phyloP scores from a whole-genome alignment of 75 land plant genomes.

The Selaginella moellendorffii region DNA sequence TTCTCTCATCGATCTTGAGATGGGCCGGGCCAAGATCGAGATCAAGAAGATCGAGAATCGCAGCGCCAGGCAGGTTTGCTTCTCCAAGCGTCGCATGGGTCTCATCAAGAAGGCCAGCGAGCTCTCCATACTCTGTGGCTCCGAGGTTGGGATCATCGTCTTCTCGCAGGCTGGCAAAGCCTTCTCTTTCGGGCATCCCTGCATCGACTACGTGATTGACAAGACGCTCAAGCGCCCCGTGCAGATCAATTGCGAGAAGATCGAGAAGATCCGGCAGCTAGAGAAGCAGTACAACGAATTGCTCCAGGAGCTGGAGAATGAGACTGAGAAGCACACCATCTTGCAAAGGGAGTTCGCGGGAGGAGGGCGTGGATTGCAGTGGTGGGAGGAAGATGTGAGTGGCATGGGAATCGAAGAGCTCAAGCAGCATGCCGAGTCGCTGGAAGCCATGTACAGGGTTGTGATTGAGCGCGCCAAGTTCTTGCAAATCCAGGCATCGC shows the following conservation, averaged over 20 bases:
- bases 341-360: not conserved
- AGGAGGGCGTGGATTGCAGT: constrained; percentile 1
- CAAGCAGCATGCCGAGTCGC: constrained; percentile 12
- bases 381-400: constrained; percentile 11
- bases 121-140: too few relatives aligned
- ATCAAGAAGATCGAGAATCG: too few relatives aligned
- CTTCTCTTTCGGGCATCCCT: too few relatives aligned
- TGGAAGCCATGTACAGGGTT: constrained; percentile 6
- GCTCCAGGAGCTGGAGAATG: constrained; percentile 17
- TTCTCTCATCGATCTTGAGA: too few relatives aligned
- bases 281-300: too few relatives aligned
- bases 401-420: constrained; percentile 9
- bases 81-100: too few relatives aligned
- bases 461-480: not conserved
- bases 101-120: constrained; percentile 38
- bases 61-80: too few relatives aligned
- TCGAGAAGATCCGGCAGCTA: constrained; percentile 18
- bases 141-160: too few relatives aligned
- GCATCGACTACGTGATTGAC: too few relatives aligned
- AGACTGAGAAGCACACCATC: constrained; percentile 10
- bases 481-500: not conserved
- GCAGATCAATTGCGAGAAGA: constrained; percentile 10
- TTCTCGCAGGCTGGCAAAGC: too few relatives aligned
- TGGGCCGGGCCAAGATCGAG: too few relatives aligned
- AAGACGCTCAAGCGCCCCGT: constrained; percentile 14